A percentile compares a stretch with the other conserved stretches of the same genome.
Conservation (phyloP, 2,329 filamentous ascomycete species). For the Epichloe elymi region DNA sequence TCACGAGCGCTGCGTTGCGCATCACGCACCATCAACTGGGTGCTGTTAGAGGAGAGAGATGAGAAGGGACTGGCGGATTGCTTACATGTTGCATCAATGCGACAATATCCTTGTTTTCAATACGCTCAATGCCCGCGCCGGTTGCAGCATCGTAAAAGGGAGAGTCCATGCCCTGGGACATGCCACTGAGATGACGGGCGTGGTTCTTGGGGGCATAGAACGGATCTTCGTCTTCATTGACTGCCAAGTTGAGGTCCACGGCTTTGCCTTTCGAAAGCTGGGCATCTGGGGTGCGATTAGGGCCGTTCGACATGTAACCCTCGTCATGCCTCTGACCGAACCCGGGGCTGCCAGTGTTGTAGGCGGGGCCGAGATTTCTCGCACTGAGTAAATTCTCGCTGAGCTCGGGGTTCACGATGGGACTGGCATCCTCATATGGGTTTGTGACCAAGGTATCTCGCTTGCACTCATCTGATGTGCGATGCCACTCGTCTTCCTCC, state of each 20-base stretch:
- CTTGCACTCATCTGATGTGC: conserved; percentile 49
- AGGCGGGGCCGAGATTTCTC: conserved; percentile 27
- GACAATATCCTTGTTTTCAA: conserved; percentile 93
- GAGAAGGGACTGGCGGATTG: conserved; percentile 7
- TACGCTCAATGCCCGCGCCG: conserved; percentile 76
- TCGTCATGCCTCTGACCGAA: conserved; percentile 59
- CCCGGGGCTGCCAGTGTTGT: conserved; percentile 42
- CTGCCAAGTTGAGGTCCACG: conserved; percentile 36
- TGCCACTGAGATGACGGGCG: conserved; percentile 62
- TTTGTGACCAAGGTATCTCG: conserved; percentile 54
- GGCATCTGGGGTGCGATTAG: conserved; percentile 38
- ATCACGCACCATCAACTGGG: conserved; percentile 79
- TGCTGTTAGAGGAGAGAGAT: conserved; percentile 12
- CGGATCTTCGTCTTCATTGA: conserved; percentile 41
- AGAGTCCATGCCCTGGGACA: conserved; percentile 83
- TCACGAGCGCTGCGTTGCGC: conserved; percentile 92
- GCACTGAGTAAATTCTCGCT: conserved; percentile 34
- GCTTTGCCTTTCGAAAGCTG: conserved; percentile 42
- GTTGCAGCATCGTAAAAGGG: conserved; percentile 79
- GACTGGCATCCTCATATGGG: conserved; percentile 52
- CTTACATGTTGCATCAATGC: conserved; percentile 90
- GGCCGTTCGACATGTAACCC: conserved; percentile 74
- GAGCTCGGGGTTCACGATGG: conserved; percentile 41
- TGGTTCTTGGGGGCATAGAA: conserved; percentile 49
- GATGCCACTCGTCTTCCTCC: conserved; percentile 51